Percentiles rank a stretch among this genome's conserved stretches.
These are phyloP conservation scores for Calonectria multiphialidica DNA, from an alignment of 2,329 filamentous ascomycete species.

Conservation along the genomic window DNA sequence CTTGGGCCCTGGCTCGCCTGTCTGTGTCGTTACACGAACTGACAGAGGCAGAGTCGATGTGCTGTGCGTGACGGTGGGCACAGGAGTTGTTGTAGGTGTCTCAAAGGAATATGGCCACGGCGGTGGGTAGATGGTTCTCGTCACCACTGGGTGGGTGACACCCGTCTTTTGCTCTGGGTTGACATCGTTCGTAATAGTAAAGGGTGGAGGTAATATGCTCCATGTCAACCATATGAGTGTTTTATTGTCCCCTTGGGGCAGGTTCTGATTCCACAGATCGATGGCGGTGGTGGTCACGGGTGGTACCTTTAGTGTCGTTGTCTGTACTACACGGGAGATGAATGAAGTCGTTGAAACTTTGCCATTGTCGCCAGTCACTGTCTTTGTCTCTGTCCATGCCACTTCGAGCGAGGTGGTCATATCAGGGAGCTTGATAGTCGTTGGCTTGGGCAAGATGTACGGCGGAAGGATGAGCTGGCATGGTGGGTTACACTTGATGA, in stretches of 20 bases:
- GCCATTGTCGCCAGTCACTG: neutral
- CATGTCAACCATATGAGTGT: neutral
- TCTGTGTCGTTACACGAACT: neutral
- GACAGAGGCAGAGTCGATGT: neutral
- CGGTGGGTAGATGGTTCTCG: neutral
- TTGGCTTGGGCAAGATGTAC: neutral
- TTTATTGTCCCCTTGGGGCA: neutral
- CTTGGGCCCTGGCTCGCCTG: neutral
- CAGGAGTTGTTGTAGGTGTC: neutral
- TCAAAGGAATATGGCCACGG: neutral
- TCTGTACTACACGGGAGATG: neutral
- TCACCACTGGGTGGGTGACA: neutral
- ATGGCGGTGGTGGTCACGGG: neutral
- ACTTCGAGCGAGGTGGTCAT: neutral
- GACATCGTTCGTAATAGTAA: neutral
- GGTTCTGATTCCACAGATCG: neutral
- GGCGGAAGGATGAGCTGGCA: neutral
- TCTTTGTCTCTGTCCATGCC: neutral
- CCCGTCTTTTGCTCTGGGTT: neutral
- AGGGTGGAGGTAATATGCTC: neutral
- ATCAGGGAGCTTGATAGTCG: neutral
- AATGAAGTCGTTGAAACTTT: neutral
- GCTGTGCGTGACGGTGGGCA: neutral
- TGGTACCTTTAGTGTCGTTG: neutral
- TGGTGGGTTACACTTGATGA: neutral